Evolutionary conservation across 495 filamentous ascomycete genomes (phyloP), one percentile per base, ranked within the genome.

Genomic region (Cetradonia linearis): DNA sequence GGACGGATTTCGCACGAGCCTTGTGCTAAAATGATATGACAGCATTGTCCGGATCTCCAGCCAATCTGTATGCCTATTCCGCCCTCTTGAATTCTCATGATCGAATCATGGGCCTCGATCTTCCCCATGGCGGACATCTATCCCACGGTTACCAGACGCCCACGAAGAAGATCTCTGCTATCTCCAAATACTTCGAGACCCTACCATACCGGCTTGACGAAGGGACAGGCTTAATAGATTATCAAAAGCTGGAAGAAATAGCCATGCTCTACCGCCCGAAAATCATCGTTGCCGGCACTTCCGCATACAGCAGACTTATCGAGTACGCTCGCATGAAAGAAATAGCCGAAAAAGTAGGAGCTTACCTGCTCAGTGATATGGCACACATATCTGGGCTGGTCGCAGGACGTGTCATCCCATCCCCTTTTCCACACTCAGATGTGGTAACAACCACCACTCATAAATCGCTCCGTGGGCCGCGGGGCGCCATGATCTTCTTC

Each of bases 151-250:
- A 98, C 74, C 93, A 98, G 73, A 96, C 86, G 14, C 91, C 94
- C 2, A 91, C 88, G 47, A 97, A 96, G 79, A 98, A 98, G 79
- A 96, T 98, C 66, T 97, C 93, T 18, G 87, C 88, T 66, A 86
- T 98, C 59, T 97, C 93, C 47, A 96, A 96, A 72, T 98, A 98
- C 76, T 98, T 97, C 69, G 93, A 98, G 77, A 97, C 94, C 5
- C 71, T 98, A 14, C 93, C 93, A 2, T 98, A 98, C 75, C 83
- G 89, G 31, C 81, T 98, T 30, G 85, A 98, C 65, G 88, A 92
- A 72, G 78, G 81, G 36, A 97, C 93, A 7, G 94, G 93, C 52
- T 72, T 92, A 59, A 97, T 98, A 70, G 91, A 98, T 76, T 98
- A 98, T 70, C 81, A 88, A 67, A 86, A 83, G 62, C 80, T 98